Evolutionary conservation across 1,284 basidiomycete genomes (phyloP), one percentile per base, ranked within the genome.

Genomic region (Violaceomyces palustris): DNA sequence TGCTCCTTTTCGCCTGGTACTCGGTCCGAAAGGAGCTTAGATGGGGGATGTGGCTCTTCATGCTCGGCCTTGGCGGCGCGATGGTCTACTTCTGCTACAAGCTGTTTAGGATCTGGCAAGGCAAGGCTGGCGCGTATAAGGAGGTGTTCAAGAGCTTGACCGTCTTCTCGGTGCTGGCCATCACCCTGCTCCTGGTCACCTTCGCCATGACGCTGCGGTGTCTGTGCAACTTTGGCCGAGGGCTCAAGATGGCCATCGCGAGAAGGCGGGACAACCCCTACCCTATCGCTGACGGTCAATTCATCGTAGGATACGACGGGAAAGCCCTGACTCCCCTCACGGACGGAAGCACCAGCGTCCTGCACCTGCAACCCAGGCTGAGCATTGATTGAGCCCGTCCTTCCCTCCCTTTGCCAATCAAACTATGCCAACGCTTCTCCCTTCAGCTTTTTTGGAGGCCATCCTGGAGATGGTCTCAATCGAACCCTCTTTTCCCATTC

Each of bases 101-200:
- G 47, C 55, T 65, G 14, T 63, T 47, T 36, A 46, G 59, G 4
- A 67, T 67, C 53, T 67, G 62, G 64, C 43, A 50, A 32, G 50
- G 47, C 34, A 52, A 55, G 28, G 34, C 47, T 1, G 48, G 45
- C 9, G 26, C 48, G 25, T 65, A 67, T 39, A 48, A 50, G 35
- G 64, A 67, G 35, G 62, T 67, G 17, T 67, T 65, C 62, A 66
- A 66, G 50, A 58, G 54, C 33, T 42, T 66, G 47, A 66, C 64
- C 1, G 61, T 64, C 2, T 67, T 67, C n/a, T 57, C 61, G 29
- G 52, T 63, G 32, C 49, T 67, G 2, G 58, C 63, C 24, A 53
- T 67, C 39, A 45, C 50, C 36, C 27, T 65, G 28, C 50, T 61
- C 32, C 37, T 67, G 18, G 57, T 58, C 34, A 63, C 63, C 12